Base-by-base conservation (phyloP, 192 early-diverging fungal species). In the Backusella westeae region DNA sequence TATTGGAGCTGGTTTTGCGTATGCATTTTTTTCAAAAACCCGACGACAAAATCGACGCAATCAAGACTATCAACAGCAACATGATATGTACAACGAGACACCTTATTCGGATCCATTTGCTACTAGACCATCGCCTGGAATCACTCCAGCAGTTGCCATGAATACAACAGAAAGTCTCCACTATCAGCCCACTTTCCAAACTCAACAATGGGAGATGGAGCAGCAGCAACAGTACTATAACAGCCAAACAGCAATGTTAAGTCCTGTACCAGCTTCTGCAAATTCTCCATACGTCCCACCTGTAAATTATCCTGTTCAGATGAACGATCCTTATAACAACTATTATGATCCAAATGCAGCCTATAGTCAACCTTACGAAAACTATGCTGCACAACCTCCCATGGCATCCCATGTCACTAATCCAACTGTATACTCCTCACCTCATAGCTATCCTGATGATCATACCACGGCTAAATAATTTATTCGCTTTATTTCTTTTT, bases 1-100 rank as follows among this genome's bases (percentile, higher is more conserved):
- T 42, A 75, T 83, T 56, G 75, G 63, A 36, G 75, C 76, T 69
- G 82, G 82, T 38, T 80, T 83, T 71, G 78, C 75, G 23, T 83
- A 83, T 53, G 82, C 82, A 29, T 83, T 83, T 70, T 74, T 83
- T 9, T 79, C 78, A 34, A 83, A 83, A 67, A 74, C 78, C 14
- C 72, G 82, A 46, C 59, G 78, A 63, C 75, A 78, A 44, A 80
- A 80, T 39, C 72, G 72, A 36, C 70, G 74, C 36, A 77, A 76
- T 23, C 52, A 73, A 38, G 35, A 80, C 10, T 83, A 74, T 75
- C 63, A 46, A 46, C 36, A 34, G 8, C 35, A 35, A 12, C n/a
- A 23, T 23, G 36, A 70, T 70, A 23, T 23, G 23, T 38, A 70
- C 23, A 26, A 35, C 4, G 69, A 42, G 14, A 29, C 21, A 14